Conservation (phyloP, 495 filamentous ascomycete genomes). For the Acidiella bohemica region DNA sequence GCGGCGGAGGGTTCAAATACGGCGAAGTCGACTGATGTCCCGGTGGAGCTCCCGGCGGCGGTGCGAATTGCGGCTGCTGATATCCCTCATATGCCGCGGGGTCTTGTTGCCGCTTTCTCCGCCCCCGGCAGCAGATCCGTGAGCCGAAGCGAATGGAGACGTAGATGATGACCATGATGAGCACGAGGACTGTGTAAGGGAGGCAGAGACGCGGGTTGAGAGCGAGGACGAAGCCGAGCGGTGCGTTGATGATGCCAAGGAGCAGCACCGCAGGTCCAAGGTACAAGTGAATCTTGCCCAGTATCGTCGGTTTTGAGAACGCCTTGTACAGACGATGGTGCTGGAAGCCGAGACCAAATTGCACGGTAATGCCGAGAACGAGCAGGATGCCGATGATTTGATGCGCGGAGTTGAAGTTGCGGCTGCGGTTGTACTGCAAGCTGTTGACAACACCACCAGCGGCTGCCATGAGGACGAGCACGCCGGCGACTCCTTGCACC, state of each 20-base stretch:
- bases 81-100: constrained; percentile 2
- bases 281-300: constrained; percentile 34
- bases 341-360: constrained; percentile 35
- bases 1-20: constrained; percentile 6
- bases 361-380: constrained; percentile 34
- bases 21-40: no score
- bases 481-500: constrained; percentile 33
- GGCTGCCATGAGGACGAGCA: constrained; percentile 35
- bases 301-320: constrained; percentile 32
- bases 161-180: constrained; percentile 6
- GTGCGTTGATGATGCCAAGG: constrained; percentile 38
- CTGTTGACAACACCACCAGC: constrained; percentile 39
- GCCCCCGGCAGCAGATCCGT: constrained; percentile 3
- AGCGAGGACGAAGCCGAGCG: constrained; percentile 29
- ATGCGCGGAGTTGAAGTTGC: constrained; percentile 39
- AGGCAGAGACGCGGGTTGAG: constrained; percentile 8
- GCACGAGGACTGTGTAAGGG: constrained; percentile 2
- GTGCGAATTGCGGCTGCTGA: constrained; percentile 6
- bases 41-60: background rate
- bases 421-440: constrained; percentile 40
- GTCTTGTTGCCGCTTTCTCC: background rate
- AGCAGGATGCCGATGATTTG: constrained; percentile 46
- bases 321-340: constrained; percentile 38
- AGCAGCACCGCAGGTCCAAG: constrained; percentile 39
- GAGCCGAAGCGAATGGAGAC: constrained; percentile 1